Conservation (phyloP, 2,329 filamentous ascomycete species). For the Orbilia quercus region DNA sequence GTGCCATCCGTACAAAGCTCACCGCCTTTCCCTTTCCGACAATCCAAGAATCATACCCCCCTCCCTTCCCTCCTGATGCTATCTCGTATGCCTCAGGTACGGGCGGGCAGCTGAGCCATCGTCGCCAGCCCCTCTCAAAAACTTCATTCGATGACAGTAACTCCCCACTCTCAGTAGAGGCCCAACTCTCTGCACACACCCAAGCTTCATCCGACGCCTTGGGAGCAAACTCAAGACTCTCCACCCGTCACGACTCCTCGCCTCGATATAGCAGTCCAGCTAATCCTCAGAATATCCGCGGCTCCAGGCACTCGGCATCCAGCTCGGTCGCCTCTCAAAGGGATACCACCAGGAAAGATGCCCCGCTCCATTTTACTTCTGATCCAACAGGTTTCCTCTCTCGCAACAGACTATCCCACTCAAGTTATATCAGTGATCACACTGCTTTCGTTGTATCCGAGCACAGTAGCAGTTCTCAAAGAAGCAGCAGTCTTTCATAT, state of each 20-base stretch:
- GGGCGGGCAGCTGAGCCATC: no score
- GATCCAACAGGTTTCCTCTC: conserved; percentile 1
- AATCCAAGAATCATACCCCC: conserved; percentile 10
- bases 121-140: conserved; percentile 7
- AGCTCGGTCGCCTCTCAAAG: conserved; percentile 10
- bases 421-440: conserved; percentile 33
- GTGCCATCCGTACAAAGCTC: conserved; percentile 24
- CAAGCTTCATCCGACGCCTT: conserved; percentile 52
- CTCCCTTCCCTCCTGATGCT: no score
- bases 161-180: conserved; percentile 5
- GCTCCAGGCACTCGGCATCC: conserved; percentile 19
- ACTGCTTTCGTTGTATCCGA: conserved; percentile 39
- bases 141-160: background rate
- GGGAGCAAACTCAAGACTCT: conserved; percentile 18
- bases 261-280: conserved; percentile 5
- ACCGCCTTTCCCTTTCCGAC: conserved; percentile 40
- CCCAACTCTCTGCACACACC: conserved; percentile 33
- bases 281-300: background rate
- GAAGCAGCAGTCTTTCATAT: conserved; percentile 9
- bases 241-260: background rate
- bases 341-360: no score
- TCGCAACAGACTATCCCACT: conserved; percentile 19
- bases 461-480: conserved; percentile 1
- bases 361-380: no score
- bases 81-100: no score